Base-by-base conservation (phyloP, 331 rosid genomes). In the Quercus phellos region DNA sequence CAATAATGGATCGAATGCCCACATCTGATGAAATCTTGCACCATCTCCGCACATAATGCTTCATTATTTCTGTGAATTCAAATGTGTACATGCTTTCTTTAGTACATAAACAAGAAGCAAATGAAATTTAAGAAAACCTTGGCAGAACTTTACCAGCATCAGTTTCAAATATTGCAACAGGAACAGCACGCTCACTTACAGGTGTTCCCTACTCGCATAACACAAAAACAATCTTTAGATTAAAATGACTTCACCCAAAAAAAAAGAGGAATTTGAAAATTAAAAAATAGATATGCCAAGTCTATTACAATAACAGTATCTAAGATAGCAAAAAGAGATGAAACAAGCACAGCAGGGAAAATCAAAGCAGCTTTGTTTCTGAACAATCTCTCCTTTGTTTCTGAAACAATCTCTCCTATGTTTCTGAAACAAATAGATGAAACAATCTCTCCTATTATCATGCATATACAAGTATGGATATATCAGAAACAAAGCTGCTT, bases 141-240 rank as follows among this genome's bases (percentile, higher is more conserved):
- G 55, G 38, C 60, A 76, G 72, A 79, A 35, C 46, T n/a, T 84
- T 90, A 92, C 99, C 99, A 24, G 98, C 84, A 76, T 92, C 96
- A 70, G 99, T 92, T 84, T 92, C 96, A 83, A 94, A 94, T 82
- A 94, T 92, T 76, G 99, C 99, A 81, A 94, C 99, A 74, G 99
- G 99, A 80, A 94, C 88, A 86, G 99, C 99, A 80, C 99, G 99
- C 89, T 91, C 99, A n/a, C 99, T 94, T 72, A 94, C 99, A 78
- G 99, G 96, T 64, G 98, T 88, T 77, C 99, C 99, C 99, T 94
- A 82, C 74, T 84, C 83, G 75, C 76, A 81, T 46, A 51, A 68
- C 43, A 59, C 3, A 70, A 77, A 22, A 86, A 35, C 30, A 7
- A 21, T 18, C 22, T 68, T 73, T 73, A 18, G 70, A 70, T 75